Evolutionary conservation across 2,329 filamentous ascomycete species (phyloP).

Genomic region (Beauveria australis): DNA sequence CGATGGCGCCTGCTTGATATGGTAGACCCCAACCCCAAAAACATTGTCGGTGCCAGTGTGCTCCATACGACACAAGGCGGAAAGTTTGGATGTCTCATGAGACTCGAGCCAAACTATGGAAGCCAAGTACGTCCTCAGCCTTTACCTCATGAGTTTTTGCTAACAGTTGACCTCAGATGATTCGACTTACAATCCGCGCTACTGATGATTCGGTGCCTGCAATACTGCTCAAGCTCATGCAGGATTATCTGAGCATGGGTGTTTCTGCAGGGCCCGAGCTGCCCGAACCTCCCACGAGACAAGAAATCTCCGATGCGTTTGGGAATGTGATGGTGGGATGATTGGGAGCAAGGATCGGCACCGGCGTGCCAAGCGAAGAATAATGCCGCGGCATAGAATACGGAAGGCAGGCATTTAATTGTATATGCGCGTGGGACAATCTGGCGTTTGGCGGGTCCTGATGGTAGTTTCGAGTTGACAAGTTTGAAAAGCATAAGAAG

Average conservation of each 20-base stretch:
- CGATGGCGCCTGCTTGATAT: constrained; percentile 77
- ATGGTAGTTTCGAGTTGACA: neutral
- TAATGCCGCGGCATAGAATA: neutral
- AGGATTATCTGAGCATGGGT: constrained; percentile 63
- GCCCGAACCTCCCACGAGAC: constrained; percentile 32
- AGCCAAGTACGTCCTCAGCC: constrained; percentile 60
- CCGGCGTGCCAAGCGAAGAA: neutral
- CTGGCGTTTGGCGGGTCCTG: constrained; percentile 2
- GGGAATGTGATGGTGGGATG: constrained; percentile 45
- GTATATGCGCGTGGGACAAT: constrained; percentile 1
- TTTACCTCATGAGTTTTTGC: neutral
- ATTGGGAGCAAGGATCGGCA: neutral
- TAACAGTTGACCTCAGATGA: constrained; percentile 58
- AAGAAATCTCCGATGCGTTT: constrained; percentile 48
- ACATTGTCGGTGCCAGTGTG: constrained; percentile 86
- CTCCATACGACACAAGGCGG: constrained; percentile 73
- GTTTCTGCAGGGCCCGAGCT: constrained; percentile 32
- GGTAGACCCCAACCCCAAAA: constrained; percentile 88
- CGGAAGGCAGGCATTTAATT: neutral
- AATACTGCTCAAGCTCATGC: constrained; percentile 77
- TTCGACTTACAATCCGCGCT: constrained; percentile 84
- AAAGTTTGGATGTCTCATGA: constrained; percentile 88
- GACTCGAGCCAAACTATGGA: constrained; percentile 88
- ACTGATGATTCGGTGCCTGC: constrained; percentile 85
- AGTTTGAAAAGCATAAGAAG: neutral